Evolutionary conservation across 345 rosid species (phyloP).

Genomic region (Microcos paniculata): DNA sequence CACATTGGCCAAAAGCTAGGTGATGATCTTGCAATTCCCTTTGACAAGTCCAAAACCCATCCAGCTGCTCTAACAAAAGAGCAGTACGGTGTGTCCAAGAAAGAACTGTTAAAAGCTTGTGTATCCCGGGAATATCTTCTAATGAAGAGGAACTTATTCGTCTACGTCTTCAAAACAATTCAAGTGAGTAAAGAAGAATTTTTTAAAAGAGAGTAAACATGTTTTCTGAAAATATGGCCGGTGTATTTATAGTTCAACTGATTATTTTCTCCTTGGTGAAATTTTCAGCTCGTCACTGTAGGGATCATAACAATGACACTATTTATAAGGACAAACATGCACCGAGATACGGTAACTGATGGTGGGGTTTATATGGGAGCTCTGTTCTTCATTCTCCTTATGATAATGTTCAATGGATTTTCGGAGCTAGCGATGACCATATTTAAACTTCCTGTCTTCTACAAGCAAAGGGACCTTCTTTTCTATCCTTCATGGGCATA

Average conservation of each 20-base stretch:
- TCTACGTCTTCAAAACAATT: slow-evolving; percentile 59
- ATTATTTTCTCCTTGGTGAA: not conserved
- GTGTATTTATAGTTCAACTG: not conserved
- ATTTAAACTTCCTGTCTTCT: slow-evolving; percentile 80
- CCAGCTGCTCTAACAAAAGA: slow-evolving; percentile 70
- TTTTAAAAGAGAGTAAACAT: not conserved
- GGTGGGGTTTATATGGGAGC: slow-evolving; percentile 75
- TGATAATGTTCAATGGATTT: slow-evolving; percentile 73
- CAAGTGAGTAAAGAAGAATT: slow-evolving; percentile 29
- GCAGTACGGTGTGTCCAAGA: slow-evolving; percentile 61
- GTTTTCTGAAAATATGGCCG: not conserved
- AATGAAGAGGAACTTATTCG: slow-evolving; percentile 87
- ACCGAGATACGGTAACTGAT: slow-evolving; percentile 47
- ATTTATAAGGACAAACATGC: slow-evolving; percentile 75
- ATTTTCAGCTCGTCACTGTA: slow-evolving; percentile 54
- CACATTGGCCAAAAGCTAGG: slow-evolving; percentile 61
- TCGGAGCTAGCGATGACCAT: slow-evolving; percentile 77
- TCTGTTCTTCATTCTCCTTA: slow-evolving; percentile 49
- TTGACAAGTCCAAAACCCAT: slow-evolving; percentile 72
- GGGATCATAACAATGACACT: slow-evolving; percentile 60
- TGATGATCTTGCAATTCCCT: slow-evolving; percentile 63
- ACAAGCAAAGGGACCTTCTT: slow-evolving; percentile 83
- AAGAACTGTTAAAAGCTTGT: slow-evolving; percentile 71
- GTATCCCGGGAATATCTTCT: slow-evolving; percentile 68
- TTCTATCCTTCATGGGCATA: slow-evolving; percentile 94